These are phyloP conservation scores for Scenedesmus sp. DNA, from an alignment of 163 green algal genomes.

Conservation along the genomic window DNA sequence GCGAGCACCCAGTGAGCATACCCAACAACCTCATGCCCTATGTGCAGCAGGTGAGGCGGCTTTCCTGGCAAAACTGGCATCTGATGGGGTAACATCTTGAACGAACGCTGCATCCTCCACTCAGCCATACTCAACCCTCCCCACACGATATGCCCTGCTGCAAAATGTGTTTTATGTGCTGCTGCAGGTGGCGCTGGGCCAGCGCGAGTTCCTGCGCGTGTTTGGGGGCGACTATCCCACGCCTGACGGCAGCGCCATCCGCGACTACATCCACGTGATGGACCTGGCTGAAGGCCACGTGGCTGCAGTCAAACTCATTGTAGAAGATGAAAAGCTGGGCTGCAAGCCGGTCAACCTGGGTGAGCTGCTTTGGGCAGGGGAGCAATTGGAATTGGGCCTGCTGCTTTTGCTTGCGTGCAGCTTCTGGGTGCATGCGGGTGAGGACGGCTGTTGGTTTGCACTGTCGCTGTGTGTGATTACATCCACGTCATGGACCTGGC, in stretches of 20 bases:
- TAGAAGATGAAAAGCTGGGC: conserved; percentile 30
- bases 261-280: conserved; percentile 99
- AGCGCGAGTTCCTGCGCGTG: conserved; percentile 88
- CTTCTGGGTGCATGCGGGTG: not conserved
- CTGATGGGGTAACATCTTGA: not conserved
- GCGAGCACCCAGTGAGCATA: conserved; percentile 92
- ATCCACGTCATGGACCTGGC: conserved; percentile 98
- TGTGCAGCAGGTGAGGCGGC: conserved; percentile 85
- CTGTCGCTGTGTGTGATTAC: not conserved
- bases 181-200: conserved; percentile 87
- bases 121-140: not conserved
- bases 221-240: conserved; percentile 98
- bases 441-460: not conserved
- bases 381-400: not conserved
- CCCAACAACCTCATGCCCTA: conserved; percentile 99
- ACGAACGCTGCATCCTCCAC: not conserved
- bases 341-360: conserved; percentile 39
- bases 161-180: not conserved
- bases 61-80: not conserved
- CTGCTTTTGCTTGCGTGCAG: not conserved
- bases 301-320: conserved; percentile 68
- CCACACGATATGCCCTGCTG: not conserved
- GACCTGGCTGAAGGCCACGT: conserved; percentile 93
- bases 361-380: not conserved
- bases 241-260: conserved; percentile 93